phyloP scores from a whole-genome alignment of 345 rosid genomes.

The Iberis pinnata region DNA sequence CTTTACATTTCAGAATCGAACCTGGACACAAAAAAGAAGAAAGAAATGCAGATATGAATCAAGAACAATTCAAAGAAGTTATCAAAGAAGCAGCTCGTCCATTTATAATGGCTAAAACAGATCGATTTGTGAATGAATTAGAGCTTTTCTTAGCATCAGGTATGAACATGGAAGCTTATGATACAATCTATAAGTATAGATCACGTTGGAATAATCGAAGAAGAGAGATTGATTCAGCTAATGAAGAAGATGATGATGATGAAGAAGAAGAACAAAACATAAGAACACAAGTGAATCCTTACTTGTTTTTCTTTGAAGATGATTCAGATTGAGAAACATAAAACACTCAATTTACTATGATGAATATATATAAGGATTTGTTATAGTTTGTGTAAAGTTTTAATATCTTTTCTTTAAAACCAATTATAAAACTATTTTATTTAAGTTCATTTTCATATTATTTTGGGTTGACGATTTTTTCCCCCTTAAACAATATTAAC shows the following conservation, averaged over 20 bases:
- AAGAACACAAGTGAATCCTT: slow-evolving; percentile 29
- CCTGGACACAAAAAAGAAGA: slow-evolving; percentile 15
- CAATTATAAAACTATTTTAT: too few species aligned
- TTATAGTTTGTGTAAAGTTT: too few species aligned
- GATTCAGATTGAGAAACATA: too few species aligned
- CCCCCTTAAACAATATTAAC: too few species aligned
- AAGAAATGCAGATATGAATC: slow-evolving; percentile 37
- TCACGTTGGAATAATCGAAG: too few species aligned
- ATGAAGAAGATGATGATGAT: slow-evolving; percentile 16
- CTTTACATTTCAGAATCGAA: slow-evolving; percentile 34
- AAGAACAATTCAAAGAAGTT: slow-evolving; percentile 42
- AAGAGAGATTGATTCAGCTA: slow-evolving; percentile 4
- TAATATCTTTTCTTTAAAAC: too few species aligned
- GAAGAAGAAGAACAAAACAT: slow-evolving; percentile 14
- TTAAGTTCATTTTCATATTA: too few species aligned
- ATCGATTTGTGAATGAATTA: slow-evolving; percentile 52
- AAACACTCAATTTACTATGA: too few species aligned
- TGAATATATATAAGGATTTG: too few species aligned
- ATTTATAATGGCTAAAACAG: slow-evolving; percentile 52
- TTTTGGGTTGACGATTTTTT: too few species aligned
- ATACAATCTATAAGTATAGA: slow-evolving; percentile 45
- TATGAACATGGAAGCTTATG: slow-evolving; percentile 63
- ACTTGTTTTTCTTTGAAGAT: too few species aligned
- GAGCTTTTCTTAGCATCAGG: slow-evolving; percentile 75
- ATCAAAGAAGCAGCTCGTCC: slow-evolving; percentile 59